Conservation (phyloP, 495 filamentous ascomycete genomes). For the Neohortaea acidophila region DNA sequence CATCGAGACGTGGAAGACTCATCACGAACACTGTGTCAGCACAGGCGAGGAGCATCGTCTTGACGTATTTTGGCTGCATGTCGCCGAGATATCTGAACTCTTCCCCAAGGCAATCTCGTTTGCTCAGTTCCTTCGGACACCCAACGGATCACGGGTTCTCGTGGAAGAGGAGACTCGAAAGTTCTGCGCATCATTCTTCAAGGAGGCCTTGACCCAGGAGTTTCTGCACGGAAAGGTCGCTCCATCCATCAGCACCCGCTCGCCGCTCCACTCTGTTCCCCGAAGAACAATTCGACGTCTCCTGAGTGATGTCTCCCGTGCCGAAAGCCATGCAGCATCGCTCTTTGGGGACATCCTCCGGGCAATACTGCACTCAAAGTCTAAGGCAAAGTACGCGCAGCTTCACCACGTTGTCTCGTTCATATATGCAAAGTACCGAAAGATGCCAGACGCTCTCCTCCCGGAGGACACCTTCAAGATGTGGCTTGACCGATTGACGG, state of each 20-base stretch:
- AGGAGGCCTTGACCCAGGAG: slow-evolving; percentile 10
- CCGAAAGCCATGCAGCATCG: not conserved
- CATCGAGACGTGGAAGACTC: slow-evolving; percentile 5
- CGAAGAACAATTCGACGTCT: no score
- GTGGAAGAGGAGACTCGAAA: not conserved
- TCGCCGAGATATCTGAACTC: slow-evolving; percentile 8
- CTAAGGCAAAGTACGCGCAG: not conserved
- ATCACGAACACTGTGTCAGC: not conserved
- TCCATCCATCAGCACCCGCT: no score
- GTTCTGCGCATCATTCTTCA: slow-evolving; percentile 11
- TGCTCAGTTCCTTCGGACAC: not conserved
- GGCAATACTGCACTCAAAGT: not conserved
- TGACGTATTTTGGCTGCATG: slow-evolving; percentile 11
- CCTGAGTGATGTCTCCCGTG: no score
- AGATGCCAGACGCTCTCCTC: not conserved
- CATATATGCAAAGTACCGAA: slow-evolving; percentile 3
- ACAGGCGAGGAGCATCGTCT: not conserved
- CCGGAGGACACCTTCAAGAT: no score
- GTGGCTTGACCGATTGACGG: no score
- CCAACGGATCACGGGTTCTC: slow-evolving; percentile 1
- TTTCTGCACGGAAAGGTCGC: slow-evolving; percentile 1
- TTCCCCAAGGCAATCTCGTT: slow-evolving; percentile 3
- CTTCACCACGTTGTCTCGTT: slow-evolving; percentile 8
- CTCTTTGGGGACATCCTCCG: slow-evolving; percentile 5
- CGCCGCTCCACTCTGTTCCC: no score